Base-by-base conservation (phyloP, 306 rosid genomes). In the Dalbergia cochinchinensis region DNA sequence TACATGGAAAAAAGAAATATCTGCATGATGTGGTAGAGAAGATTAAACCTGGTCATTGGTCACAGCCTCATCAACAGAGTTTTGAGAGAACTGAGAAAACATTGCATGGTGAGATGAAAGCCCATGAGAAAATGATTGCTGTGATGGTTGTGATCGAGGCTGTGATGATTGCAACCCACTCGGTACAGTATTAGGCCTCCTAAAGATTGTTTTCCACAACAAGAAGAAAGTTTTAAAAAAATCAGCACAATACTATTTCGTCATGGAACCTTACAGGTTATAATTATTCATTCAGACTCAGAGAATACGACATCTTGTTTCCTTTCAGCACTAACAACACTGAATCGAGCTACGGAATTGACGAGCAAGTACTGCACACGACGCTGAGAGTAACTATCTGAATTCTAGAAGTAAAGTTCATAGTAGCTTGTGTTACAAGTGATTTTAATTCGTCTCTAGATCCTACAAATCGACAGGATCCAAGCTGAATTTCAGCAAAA, bases 71-170 rank as follows among this genome's bases (percentile, higher is more conserved):
- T 88, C 90, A 0, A 90, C 83, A 60, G 98, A 96, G 67, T 77
- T 89, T 78, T 93, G 98, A 62, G 99, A 95, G 82, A 91, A 83
- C 83, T 92, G 97, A 87, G 98, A 90, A 69, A 89, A 83, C 80
- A 84, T 60, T 82, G 90, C 92, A 47, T 83, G 97, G 86, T 91
- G 98, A 83, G 99, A 94, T 7, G 97, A 92, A 54, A 86, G 18
- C 48, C 98, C 97, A 74, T 89, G 97, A 65, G 98, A 96, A 75
- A 86, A 83, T 69, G 99, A 93, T 80, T 90, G 99, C 78, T 91
- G 96, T 12, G 99, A 95, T 14, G 78, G 90, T 76, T 95, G 98
- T 9, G 98, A 91, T 20, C 96, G 94, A 71, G 84, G 85, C 88
- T 93, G 98, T 11, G 98, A 90, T 16, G 82, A 83, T 84, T 90